Evolutionary conservation across 2,329 filamentous ascomycete species (phyloP).

Genomic region (Cladosporium halotolerans): DNA sequence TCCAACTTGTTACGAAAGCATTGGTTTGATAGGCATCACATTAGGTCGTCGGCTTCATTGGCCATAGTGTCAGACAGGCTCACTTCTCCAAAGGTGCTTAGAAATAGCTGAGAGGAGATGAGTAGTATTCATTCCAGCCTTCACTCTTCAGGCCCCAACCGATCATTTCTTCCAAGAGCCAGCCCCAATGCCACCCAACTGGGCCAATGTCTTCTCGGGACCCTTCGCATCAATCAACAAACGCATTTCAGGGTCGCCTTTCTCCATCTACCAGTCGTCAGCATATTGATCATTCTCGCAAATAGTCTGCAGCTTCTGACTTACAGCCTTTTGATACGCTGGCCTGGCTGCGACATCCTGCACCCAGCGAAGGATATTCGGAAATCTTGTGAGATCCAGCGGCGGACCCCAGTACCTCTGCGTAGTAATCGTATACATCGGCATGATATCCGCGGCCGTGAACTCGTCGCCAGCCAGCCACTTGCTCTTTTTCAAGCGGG

Average conservation of each 20-base stretch:
- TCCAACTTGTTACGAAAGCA: too few relatives aligned
- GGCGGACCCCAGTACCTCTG: conserved; percentile 48
- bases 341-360: conserved; percentile 21
- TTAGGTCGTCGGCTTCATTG: neutral
- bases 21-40: neutral
- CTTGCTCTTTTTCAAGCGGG: conserved; percentile 40
- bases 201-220: conserved; percentile 15
- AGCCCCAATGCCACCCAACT: conserved; percentile 15
- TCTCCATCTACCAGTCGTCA: conserved; percentile 20
- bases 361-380: conserved; percentile 26
- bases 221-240: conserved; percentile 14
- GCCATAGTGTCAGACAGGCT: too few relatives aligned
- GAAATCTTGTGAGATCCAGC: conserved; percentile 19
- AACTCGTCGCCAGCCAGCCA: conserved; percentile 59
- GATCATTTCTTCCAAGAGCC: conserved; percentile 18
- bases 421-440: conserved; percentile 55
- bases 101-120: too few relatives aligned
- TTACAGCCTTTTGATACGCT: conserved; percentile 23
- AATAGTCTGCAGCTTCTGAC: neutral
- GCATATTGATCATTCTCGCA: neutral
- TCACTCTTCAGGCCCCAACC: neutral
- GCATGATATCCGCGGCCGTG: conserved; percentile 62
- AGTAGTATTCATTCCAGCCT: too few relatives aligned
- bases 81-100: too few relatives aligned
- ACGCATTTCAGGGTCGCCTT: conserved; percentile 28